These are phyloP conservation scores for Mucor sp. DNA, from an alignment of 371 early-diverging fungal genomes.

Conservation along the genomic window DNA sequence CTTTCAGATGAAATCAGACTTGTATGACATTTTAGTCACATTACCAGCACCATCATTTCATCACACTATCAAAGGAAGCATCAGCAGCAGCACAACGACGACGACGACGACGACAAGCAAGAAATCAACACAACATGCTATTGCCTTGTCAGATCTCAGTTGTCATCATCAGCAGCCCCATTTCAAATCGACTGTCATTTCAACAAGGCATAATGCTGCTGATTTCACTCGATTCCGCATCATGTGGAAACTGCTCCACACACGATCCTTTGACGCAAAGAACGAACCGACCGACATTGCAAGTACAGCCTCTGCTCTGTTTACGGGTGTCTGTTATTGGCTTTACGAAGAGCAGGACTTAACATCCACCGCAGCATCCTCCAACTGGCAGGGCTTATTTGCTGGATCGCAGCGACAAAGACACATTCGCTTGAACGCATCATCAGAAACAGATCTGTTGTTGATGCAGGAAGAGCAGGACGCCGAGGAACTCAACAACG, in stretches of 20 bases:
- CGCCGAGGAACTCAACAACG: slow-evolving; percentile 35
- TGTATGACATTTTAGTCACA: slow-evolving; percentile 58
- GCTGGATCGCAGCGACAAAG: slow-evolving; percentile 1
- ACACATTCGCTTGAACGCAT: neutral
- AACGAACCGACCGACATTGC: slow-evolving; percentile 12
- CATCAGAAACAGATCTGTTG: slow-evolving; percentile 13
- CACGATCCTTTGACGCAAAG: slow-evolving; percentile 1
- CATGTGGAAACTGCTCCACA: slow-evolving; percentile 17
- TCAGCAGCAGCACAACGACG: neutral
- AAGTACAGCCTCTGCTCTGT: neutral
- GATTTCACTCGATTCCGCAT: slow-evolving; percentile 33
- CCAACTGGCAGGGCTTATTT: slow-evolving; percentile 12
- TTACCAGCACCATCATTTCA: slow-evolving; percentile 29
- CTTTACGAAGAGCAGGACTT: slow-evolving; percentile 16
- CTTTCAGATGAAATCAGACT: slow-evolving; percentile 52
- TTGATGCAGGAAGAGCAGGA: slow-evolving; percentile 36
- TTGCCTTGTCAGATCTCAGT: slow-evolving; percentile 4
- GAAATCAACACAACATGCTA: slow-evolving; percentile 3
- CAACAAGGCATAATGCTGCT: slow-evolving; percentile 28
- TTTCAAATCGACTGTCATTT: slow-evolving; percentile 11
- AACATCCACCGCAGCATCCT: neutral
- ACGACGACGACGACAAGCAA: neutral
- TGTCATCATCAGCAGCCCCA: slow-evolving; percentile 6
- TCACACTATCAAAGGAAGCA: neutral
- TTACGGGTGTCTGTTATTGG: slow-evolving; percentile 21